Conservation (phyloP, 1,139 yeast species). For the Suhomyces guaymorum region DNA sequence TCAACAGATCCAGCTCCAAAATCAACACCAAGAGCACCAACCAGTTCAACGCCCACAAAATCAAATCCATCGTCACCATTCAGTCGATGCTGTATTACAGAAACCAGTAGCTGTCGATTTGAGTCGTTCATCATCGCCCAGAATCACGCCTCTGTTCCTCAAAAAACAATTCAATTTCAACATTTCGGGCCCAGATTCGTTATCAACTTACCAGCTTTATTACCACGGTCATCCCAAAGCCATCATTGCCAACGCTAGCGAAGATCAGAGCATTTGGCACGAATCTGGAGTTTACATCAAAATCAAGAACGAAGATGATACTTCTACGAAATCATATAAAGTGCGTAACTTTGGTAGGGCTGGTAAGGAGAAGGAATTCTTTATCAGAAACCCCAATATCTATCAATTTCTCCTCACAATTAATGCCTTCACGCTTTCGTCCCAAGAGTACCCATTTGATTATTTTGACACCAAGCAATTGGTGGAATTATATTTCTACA, state of each 20-base stretch:
- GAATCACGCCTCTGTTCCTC: constrained; percentile 26
- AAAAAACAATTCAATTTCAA: constrained; percentile 30
- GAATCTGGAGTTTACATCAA: constrained; percentile 32
- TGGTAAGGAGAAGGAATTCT: constrained; percentile 17
- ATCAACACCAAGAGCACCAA: no score
- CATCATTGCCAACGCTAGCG: constrained; percentile 23
- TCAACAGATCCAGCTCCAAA: no score
- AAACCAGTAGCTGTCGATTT: no score
- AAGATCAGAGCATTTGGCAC: constrained; percentile 28
- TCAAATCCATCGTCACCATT: no score
- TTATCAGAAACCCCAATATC: constrained; percentile 18
- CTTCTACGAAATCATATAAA: constrained; percentile 15
- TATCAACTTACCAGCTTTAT: constrained; percentile 25
- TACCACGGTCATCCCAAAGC: constrained; percentile 33
- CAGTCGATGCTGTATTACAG: no score
- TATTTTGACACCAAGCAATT: constrained; percentile 26
- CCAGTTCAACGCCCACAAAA: no score
- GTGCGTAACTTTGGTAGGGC: constrained; percentile 16
- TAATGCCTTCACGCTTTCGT: constrained; percentile 37
- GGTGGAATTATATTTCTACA: constrained; percentile 31
- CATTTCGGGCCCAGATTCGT: constrained; percentile 22
- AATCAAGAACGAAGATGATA: constrained; percentile 13
- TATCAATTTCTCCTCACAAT: constrained; percentile 28
- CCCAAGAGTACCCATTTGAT: constrained; percentile 25
- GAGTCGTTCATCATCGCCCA: no score